phyloP scores from a whole-genome alignment of 257 asterid species.

The Lantana camara region DNA sequence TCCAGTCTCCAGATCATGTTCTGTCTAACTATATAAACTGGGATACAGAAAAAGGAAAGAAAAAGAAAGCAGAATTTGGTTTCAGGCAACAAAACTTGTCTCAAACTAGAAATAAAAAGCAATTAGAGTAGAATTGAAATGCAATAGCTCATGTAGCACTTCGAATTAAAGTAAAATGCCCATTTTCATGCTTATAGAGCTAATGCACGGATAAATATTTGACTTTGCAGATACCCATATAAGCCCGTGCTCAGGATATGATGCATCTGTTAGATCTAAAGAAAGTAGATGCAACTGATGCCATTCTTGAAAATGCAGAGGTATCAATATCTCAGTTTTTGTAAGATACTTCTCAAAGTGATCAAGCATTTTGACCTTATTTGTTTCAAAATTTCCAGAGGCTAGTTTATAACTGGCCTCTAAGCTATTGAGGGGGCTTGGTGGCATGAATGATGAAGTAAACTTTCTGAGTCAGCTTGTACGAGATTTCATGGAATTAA shows the following conservation, averaged over 20 bases:
- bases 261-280: conserved; percentile 80
- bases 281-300: conserved; percentile 96
- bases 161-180: too few relatives aligned
- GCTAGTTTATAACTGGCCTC: conserved; percentile 98
- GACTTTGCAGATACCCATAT: conserved; percentile 72
- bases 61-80: neutral
- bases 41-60: neutral
- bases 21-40: too few relatives aligned
- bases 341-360: neutral
- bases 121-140: too few relatives aligned
- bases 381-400: conserved; percentile 43
- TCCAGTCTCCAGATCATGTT: too few relatives aligned
- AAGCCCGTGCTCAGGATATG: conserved; percentile 93
- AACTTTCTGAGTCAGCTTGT: conserved; percentile 71
- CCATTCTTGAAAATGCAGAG: conserved; percentile 94
- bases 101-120: too few relatives aligned
- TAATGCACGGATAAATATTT: conserved; percentile 16
- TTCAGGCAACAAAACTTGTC: too few relatives aligned
- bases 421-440: conserved; percentile 83
- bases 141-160: too few relatives aligned
- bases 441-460: conserved; percentile 95
- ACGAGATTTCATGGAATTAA: conserved; percentile 90
- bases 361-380: conserved; percentile 28
- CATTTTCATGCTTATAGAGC: neutral
- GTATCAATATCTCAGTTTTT: conserved; percentile 38